Conservation (phyloP, 176 grass and related monocot genomes). For the Puccinellia tenuiflora region DNA sequence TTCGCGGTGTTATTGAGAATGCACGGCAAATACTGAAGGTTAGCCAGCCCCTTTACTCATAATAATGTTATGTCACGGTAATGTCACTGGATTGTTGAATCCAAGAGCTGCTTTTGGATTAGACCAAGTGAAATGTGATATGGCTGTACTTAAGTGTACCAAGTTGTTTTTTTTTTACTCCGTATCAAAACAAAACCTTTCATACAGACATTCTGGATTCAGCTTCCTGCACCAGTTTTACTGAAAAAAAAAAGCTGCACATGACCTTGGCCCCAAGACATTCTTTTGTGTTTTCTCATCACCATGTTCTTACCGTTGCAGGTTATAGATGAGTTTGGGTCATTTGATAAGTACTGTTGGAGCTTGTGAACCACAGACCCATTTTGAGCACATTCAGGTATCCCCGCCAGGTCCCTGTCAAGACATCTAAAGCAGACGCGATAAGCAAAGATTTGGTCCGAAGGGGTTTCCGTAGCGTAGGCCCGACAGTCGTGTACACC, state of each 20-base stretch:
- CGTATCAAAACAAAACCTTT: neutral
- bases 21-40: slow-evolving; percentile 87
- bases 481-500: slow-evolving; percentile 82
- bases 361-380: slow-evolving; percentile 75
- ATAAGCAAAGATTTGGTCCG: slow-evolving; percentile 96
- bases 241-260: neutral
- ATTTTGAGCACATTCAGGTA: slow-evolving; percentile 86
- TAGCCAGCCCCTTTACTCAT: neutral
- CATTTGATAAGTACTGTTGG: slow-evolving; percentile 94
- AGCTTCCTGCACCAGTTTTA: neutral
- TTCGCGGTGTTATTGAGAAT: slow-evolving; percentile 81
- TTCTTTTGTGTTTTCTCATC: neutral
- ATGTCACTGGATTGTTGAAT: neutral
- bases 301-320: slow-evolving; percentile 4
- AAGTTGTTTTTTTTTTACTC: neutral
- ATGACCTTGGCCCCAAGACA: neutral
- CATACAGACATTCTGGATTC: neutral
- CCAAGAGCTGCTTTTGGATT: neutral
- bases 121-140: neutral
- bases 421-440: slow-evolving; percentile 74
- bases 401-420: slow-evolving; percentile 79
- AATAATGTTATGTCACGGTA: neutral
- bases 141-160: neutral
- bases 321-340: slow-evolving; percentile 78
- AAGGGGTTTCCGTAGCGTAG: slow-evolving; percentile 79